Base-by-base conservation (phyloP, 257 asterid genomes). In the Penstemon eatonii region DNA sequence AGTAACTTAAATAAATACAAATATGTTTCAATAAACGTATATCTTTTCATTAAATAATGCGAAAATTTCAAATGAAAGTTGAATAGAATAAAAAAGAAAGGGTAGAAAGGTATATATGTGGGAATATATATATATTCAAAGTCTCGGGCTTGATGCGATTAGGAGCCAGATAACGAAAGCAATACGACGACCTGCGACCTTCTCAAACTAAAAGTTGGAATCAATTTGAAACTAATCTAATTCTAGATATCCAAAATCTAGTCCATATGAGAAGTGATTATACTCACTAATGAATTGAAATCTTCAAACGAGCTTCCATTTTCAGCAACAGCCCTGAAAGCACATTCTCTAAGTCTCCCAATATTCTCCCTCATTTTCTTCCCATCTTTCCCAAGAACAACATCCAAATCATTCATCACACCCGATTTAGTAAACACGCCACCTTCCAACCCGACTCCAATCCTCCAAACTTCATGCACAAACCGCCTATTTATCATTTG, bases 361-460 rank as follows among this genome's bases (percentile, higher is more conserved):
- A 72, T 72, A 18, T 78, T 78, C 19, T 73, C 74, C 70, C 78
- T 81, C 71, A 87, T 51, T 66, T 63, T 42, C 71, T 75, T 77
- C 68, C 77, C 80, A 19, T 44, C 60, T 39, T 67, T 75, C 7
- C 46, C 33, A 1, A 45, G 41, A 70, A 83, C 87, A 3, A 42
- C 8, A 4, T 85, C 81, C 77, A 85, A 75, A 44, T 84, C 86
- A 33, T 10, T 40, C 33, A 46, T 3, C 11, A 60, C 40, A 4
- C 71, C 70, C 0, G 46, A 13, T 61, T 78, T 81, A 0, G 80
- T 77, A 10, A 87, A 81, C 3, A n/a, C 63, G 7, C 84, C 87
- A 4, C 84, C 86, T 36, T 69, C 83, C 64, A 87, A 57, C 15
- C 79, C 83, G 36, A 83, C 82, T 3, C 89, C 95, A 38, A 85